These are phyloP conservation scores for Durotheca rogersii DNA, from an alignment of 495 filamentous ascomycete species.

Conservation along the genomic window DNA sequence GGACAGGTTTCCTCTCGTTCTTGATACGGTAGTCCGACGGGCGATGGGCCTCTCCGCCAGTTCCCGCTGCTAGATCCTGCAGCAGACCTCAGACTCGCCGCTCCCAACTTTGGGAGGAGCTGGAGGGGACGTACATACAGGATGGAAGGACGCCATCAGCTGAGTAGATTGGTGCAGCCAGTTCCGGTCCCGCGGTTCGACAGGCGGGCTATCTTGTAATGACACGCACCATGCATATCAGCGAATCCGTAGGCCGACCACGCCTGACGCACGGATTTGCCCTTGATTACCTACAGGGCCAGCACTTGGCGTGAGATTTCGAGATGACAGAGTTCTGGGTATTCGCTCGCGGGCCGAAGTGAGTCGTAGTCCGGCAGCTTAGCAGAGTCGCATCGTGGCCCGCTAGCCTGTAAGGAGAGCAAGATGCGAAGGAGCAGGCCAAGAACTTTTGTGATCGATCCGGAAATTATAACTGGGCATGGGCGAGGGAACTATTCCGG, in stretches of 20 bases:
- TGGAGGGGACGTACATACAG: background rate
- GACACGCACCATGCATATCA: background rate
- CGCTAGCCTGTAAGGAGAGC: background rate
- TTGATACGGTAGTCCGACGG: no score
- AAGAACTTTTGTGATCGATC: background rate
- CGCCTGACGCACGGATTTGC: background rate
- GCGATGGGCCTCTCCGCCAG: no score
- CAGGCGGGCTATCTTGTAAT: constrained; percentile 3
- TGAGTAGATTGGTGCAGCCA: background rate
- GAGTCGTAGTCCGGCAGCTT: constrained; percentile 1
- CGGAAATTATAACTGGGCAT: background rate
- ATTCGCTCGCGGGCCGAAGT: constrained; percentile 8
- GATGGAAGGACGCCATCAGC: background rate
- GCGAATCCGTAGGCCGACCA: background rate
- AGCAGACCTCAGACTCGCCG: no score
- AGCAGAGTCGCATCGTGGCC: constrained; percentile 8
- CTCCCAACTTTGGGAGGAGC: no score
- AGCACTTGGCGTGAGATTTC: constrained; percentile 2
- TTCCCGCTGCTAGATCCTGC: no score
- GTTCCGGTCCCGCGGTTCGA: constrained; percentile 2
- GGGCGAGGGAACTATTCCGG: background rate
- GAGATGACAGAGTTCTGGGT: background rate
- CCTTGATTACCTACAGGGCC: background rate
- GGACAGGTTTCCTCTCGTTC: no score
- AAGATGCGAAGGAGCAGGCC: background rate